Evolutionary conservation across 345 rosid genomes (phyloP).

Genomic region (Bruguiera gymnorhiza): DNA sequence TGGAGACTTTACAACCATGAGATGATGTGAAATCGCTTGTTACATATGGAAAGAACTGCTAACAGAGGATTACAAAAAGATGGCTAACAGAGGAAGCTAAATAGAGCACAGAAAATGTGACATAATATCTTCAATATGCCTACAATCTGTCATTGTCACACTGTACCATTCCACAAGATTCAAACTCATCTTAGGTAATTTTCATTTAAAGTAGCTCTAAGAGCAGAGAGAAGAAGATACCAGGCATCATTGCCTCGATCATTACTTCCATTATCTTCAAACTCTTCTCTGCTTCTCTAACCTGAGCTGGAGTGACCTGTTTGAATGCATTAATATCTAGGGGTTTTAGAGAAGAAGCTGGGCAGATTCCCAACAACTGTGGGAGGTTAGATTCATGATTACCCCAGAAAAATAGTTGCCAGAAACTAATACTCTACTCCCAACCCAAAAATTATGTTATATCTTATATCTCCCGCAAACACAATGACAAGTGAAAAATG

Average conservation of each 20-base stretch:
- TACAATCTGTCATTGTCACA: background rate
- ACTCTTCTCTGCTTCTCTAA: conserved; percentile 94
- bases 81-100: background rate
- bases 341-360: background rate
- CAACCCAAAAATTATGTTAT: conserved; percentile 1
- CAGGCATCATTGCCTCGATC: conserved; percentile 96
- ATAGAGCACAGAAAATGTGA: background rate
- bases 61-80: background rate
- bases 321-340: conserved; percentile 1
- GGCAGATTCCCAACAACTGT: background rate
- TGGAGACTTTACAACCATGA: background rate
- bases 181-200: conserved; percentile 3
- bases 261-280: conserved; percentile 79
- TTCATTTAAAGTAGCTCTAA: conserved; percentile 9
- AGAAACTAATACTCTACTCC: background rate
- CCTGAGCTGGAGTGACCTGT: conserved; percentile 85
- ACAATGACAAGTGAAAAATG: background rate
- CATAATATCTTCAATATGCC: background rate
- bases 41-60: background rate
- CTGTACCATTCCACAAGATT: background rate
- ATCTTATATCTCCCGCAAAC: background rate
- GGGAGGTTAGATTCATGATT: background rate
- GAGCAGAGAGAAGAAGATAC: conserved; percentile 31
- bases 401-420: background rate
- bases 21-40: background rate